A percentile compares a stretch with the other conserved stretches of the same genome.
Conservation (phyloP, 2,329 filamentous ascomycete species). For the Colletotrichum tabaci region DNA sequence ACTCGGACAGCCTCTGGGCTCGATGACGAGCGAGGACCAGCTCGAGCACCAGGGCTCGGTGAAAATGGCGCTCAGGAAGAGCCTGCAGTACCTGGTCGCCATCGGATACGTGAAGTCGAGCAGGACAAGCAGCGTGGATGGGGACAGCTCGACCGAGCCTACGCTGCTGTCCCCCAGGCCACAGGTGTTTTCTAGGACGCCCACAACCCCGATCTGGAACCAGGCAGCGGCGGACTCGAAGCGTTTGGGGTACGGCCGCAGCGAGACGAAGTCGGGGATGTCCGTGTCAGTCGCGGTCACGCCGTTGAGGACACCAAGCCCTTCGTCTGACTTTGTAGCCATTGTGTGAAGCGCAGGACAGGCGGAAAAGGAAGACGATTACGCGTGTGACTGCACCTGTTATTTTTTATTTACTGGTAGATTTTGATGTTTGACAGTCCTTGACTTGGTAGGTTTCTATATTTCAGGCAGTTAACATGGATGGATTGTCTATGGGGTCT, state of each 20-base stretch:
- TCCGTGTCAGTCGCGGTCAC: neutral
- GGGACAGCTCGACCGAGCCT: conserved; percentile 21
- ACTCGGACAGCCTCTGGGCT: conserved; percentile 14
- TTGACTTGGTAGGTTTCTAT: neutral
- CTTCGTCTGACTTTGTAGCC: neutral
- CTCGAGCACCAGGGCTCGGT: conserved; percentile 7
- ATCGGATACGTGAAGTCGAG: conserved; percentile 25
- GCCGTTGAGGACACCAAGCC: conserved; percentile 12
- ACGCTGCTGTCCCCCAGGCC: conserved; percentile 45
- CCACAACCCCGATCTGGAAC: conserved; percentile 26
- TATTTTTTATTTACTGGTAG: neutral
- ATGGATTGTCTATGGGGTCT: neutral
- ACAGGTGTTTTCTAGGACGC: conserved; percentile 21
- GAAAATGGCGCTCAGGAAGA: conserved; percentile 7
- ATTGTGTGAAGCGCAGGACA: neutral
- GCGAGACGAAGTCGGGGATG: neutral
- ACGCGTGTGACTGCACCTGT: too few relatives aligned
- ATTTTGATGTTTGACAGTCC: too few relatives aligned
- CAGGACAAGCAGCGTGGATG: conserved; percentile 19
- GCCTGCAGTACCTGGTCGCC: conserved; percentile 28
- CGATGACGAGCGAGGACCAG: conserved; percentile 16
- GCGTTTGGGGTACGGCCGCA: neutral
- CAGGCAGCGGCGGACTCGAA: neutral
- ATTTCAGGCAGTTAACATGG: neutral
- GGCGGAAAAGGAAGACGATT: too few relatives aligned